Evolutionary conservation across 345 rosid genomes (phyloP).

Genomic region (Tarenaya hassleriana): DNA sequence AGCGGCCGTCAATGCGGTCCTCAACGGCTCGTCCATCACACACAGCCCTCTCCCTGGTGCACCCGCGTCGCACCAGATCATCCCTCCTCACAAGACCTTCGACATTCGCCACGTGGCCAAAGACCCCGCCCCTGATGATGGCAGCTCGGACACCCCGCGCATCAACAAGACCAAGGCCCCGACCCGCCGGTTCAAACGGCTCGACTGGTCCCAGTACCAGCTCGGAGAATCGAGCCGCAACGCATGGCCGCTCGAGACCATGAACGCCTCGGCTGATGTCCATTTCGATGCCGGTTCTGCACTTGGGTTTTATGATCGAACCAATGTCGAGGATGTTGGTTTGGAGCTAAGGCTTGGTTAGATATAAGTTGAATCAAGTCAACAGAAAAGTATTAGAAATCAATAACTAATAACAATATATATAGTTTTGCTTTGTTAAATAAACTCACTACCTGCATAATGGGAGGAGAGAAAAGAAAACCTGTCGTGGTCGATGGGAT

Average conservation of each 20-base stretch:
- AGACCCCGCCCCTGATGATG: slow-evolving; percentile 24
- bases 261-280: slow-evolving; percentile 16
- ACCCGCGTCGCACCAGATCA: slow-evolving; percentile 25
- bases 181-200: slow-evolving; percentile 30
- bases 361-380: background rate
- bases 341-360: slow-evolving; percentile 33
- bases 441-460: no score
- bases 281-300: slow-evolving; percentile 8
- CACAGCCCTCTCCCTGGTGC: slow-evolving; percentile 24
- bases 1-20: slow-evolving; percentile 56
- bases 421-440: no score
- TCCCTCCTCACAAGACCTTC: slow-evolving; percentile 34
- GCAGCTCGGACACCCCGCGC: slow-evolving; percentile 21
- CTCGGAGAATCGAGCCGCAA: slow-evolving; percentile 27
- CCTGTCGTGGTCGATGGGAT: no score
- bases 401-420: no score
- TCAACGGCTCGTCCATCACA: slow-evolving; percentile 38
- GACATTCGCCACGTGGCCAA: slow-evolving; percentile 64
- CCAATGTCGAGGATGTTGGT: slow-evolving; percentile 28
- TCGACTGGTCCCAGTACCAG: slow-evolving; percentile 16
- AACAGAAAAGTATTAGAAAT: no score
- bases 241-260: slow-evolving; percentile 23
- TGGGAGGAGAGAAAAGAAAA: no score
- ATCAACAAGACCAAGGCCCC: slow-evolving; percentile 29
- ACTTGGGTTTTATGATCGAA: slow-evolving; percentile 27